Base-by-base conservation (phyloP, 106 monocot genomes). In the Acorus calamus region DNA sequence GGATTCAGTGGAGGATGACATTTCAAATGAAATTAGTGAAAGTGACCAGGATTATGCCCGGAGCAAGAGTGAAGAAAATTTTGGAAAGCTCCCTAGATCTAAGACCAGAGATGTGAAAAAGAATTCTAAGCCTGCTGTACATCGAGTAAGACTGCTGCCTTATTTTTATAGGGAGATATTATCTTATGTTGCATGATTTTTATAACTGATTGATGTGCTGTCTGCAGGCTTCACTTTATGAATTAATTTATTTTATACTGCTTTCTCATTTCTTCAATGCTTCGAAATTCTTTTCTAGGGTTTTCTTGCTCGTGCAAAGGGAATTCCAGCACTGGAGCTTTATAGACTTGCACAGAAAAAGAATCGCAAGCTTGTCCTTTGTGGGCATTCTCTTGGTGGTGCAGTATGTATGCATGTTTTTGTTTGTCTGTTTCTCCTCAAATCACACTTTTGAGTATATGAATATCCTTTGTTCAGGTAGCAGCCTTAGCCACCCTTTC, bases 331-430 rank as follows among this genome's bases (percentile, higher is more conserved):
- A 47, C 69, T 90, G 74, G 94, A 96, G 74, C 65, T 96, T 53
- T 96, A 96, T 53, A 90, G 81, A 62, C 90, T 96, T 76, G 94
- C 94, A 55, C 67, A 80, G 69, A 84, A 84, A 65, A 96, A 85
- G 71, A 96, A 96, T 60, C 67, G 78, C 69, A 96, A 87, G 60
- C 87, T 96, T 65, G 90, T 96, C 57, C 84, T 96, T 14, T 96
- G 94, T 73, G 94, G 94, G 50, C 94, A 96, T 80, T 96, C 94
- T 60, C 87, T 96, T 74, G 94, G 94, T 78, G 94, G 90, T 69
- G 94, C 94, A 11, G 94, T 96, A 82, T 56, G 94, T 77, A 53
- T 51, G 28, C 11, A 42, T 11, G 52, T 66, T 57, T 49, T 6
- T 8, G 7, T 57, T 53, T 28, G 28, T 28, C 28, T 0, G 28